phyloP scores from a whole-genome alignment of 805 yeast species.

The Hanseniaspora valbyensis region DNA sequence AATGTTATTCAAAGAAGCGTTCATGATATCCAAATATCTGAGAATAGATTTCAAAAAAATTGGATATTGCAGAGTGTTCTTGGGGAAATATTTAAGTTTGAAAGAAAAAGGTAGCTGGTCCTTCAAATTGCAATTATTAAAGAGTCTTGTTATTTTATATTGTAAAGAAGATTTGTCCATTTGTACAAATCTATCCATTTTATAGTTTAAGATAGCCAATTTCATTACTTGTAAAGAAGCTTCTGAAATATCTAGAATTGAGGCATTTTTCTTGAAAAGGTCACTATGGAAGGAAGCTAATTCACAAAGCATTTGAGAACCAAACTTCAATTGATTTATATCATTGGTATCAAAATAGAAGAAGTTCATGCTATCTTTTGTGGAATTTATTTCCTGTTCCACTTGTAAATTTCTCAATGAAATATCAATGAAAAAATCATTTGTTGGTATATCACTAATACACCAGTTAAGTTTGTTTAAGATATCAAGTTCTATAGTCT shows the following conservation, averaged over 20 bases:
- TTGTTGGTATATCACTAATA: slow-evolving; percentile 44
- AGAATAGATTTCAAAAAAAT: slow-evolving; percentile 10
- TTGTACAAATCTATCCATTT: slow-evolving; percentile 3
- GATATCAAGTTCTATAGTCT: slow-evolving; percentile 60
- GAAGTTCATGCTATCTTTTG: slow-evolving; percentile 16
- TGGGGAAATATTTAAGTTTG: slow-evolving; percentile 24
- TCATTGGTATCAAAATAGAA: slow-evolving; percentile 21
- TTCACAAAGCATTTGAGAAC: slow-evolving; percentile 55
- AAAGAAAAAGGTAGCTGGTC: slow-evolving; percentile 26
- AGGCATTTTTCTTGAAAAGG: slow-evolving; percentile 34
- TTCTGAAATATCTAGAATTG: slow-evolving; percentile 38
- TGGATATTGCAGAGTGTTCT: slow-evolving; percentile 4
- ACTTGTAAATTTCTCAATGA: slow-evolving; percentile 29
- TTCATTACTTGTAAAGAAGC: slow-evolving; percentile 41
- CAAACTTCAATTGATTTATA: slow-evolving; percentile 40
- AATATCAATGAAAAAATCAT: slow-evolving; percentile 53
- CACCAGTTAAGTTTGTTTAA: slow-evolving; percentile 56
- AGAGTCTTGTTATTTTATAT: slow-evolving; percentile 1
- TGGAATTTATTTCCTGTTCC: slow-evolving; percentile 17
- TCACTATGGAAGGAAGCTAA: slow-evolving; percentile 52
- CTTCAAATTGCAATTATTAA: background rate
- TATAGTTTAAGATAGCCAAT: slow-evolving; percentile 33
- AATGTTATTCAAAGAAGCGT: background rate
- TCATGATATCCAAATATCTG: slow-evolving; percentile 1
- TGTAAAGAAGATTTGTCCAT: background rate